Evolutionary conservation across 176 grass and related monocot species (phyloP), one percentile per base, ranked within the genome.

Genomic region (Oryza brachyantha): DNA sequence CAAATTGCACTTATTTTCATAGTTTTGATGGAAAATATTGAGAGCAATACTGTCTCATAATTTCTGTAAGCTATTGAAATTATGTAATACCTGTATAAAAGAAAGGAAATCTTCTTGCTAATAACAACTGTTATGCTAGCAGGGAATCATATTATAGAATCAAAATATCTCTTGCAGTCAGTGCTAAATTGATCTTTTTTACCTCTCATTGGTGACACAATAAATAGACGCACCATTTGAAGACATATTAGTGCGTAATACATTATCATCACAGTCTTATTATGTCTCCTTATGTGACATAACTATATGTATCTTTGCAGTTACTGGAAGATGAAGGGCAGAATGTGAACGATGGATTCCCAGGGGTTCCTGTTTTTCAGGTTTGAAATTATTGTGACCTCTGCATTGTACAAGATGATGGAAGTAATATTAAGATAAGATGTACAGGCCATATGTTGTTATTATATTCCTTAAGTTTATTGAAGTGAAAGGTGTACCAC

Each of bases 281-380:
- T 83, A 25, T 68, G 37, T 63, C 61, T 43, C 63, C 52, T 24
- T 22, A 61, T 25, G 46, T 76, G 52, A 24, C 2, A 29, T 73
- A 54, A 8, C 27, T 43, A 10, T 72, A 29, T 75, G 2, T 80
- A 41, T 52, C 38, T 86, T 88, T 76, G 50, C 66, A 97, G 95
- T 76, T 84, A 86, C 87, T 84, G 69, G 73, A 86, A 67, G 83
- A 94, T 29, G 85, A 64, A 61, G 91, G 95, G 8, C 7, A 81
- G 55, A 70, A 64, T 69, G 28, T 41, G 31, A 77, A 79, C 66
- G 72, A 84, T 31, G 87, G 87, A 74, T 94, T 97, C 84, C 64
- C 86, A 59, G 89, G 95, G 57, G 95, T 97, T 67, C 92, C 95
- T 31, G 64, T 94, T 78, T 97, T 97, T 80, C 89, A 97, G 92